These are phyloP conservation scores for Hymenoscyphus occultus DNA, from an alignment of 2,329 filamentous ascomycete genomes.

Conservation along the genomic window DNA sequence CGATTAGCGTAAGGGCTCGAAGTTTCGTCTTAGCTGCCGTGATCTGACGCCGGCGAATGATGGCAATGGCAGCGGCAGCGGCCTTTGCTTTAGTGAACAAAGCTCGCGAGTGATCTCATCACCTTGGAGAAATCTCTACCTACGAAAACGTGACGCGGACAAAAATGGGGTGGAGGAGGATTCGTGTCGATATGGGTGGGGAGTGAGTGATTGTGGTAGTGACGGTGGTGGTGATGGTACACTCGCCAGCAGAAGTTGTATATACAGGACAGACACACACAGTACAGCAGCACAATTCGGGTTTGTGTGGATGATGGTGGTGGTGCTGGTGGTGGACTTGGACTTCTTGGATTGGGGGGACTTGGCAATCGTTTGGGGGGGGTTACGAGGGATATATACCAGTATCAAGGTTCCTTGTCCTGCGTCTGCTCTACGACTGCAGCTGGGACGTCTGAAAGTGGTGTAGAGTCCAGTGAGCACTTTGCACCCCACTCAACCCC, in stretches of 20 bases:
- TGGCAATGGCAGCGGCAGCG: not conserved
- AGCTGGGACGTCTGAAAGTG: not conserved
- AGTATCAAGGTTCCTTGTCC: not conserved
- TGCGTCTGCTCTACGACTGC: not conserved
- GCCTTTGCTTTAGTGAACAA: not conserved
- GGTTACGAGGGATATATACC: not conserved
- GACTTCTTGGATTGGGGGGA: not conserved
- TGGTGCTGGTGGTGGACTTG: not conserved
- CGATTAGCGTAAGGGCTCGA: not conserved
- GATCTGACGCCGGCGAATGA: slow-evolving; percentile 1
- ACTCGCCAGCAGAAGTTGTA: not conserved
- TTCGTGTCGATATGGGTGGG: no score
- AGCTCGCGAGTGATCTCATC: not conserved
- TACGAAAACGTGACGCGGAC: not conserved
- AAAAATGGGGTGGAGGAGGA: not conserved
- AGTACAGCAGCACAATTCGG: not conserved
- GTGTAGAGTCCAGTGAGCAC: not conserved
- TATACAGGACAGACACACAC: no score
- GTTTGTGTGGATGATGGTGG: not conserved
- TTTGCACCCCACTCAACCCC: not conserved
- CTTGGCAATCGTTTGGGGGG: not conserved
- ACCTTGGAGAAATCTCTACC: not conserved
- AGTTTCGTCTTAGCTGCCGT: not conserved
- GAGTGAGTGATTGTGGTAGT: no score
- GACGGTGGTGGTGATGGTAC: not conserved